A percentile compares a stretch with the other conserved stretches of the same genome.
These are phyloP conservation scores for Apiotrichum porosum DNA, from an alignment of 1,284 basidiomycete genomes.

Conservation along the genomic window DNA sequence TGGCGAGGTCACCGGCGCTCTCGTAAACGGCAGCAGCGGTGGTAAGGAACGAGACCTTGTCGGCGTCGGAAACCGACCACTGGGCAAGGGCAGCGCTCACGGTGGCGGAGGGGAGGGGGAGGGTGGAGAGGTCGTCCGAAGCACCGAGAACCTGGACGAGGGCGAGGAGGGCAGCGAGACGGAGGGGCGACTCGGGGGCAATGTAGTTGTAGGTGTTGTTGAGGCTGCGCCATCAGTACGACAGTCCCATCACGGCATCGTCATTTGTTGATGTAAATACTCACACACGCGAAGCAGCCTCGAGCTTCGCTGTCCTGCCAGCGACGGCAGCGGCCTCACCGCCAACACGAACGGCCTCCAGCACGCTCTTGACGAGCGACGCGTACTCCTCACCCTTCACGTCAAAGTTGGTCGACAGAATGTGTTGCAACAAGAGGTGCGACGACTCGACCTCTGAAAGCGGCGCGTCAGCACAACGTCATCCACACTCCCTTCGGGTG, in stretches of 20 bases:
- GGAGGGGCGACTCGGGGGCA: slow-evolving; percentile 63
- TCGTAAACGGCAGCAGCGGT: slow-evolving; percentile 62
- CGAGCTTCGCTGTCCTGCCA: slow-evolving; percentile 30
- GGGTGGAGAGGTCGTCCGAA: slow-evolving; percentile 59
- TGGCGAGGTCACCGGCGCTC: slow-evolving; percentile 52
- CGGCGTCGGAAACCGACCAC: slow-evolving; percentile 65
- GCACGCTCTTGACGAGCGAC: slow-evolving; percentile 28
- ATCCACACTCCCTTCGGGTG: neutral
- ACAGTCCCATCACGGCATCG: neutral
- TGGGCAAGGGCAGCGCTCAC: slow-evolving; percentile 70
- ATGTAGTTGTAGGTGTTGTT: slow-evolving; percentile 83
- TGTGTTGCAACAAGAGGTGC: slow-evolving; percentile 40
- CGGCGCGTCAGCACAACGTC: too few species aligned
- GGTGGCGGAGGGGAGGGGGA: slow-evolving; percentile 60
- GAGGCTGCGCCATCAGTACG: slow-evolving; percentile 54
- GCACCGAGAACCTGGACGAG: slow-evolving; percentile 57
- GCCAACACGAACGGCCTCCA: slow-evolving; percentile 38
- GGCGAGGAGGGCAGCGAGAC: slow-evolving; percentile 61
- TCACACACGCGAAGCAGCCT: slow-evolving; percentile 45
- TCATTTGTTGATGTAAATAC: slow-evolving; percentile 11
- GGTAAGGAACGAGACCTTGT: slow-evolving; percentile 68
- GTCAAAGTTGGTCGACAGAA: slow-evolving; percentile 34
- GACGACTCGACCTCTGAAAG: slow-evolving; percentile 40
- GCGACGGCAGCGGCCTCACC: slow-evolving; percentile 32
- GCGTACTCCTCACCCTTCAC: slow-evolving; percentile 27